These are phyloP conservation scores for Amphichorda felina DNA, from an alignment of 2,329 filamentous ascomycete species.

Conservation along the genomic window DNA sequence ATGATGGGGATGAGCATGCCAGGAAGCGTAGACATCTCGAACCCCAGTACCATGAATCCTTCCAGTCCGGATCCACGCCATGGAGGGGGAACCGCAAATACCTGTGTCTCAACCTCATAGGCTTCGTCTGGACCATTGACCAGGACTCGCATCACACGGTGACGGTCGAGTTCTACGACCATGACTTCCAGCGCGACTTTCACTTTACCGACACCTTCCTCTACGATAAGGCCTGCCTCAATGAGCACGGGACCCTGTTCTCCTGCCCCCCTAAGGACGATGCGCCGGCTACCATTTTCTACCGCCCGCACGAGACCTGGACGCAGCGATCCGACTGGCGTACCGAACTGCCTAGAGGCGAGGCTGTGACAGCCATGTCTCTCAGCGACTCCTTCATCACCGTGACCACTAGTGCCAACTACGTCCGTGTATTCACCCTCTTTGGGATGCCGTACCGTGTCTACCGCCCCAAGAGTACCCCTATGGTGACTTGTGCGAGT, in stretches of 20 bases:
- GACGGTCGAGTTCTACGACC: constrained; percentile 95
- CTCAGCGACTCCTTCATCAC: constrained; percentile 86
- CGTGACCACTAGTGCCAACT: constrained; percentile 75
- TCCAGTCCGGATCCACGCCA: constrained; percentile 89
- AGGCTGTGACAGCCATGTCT: constrained; percentile 77
- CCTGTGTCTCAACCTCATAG: constrained; percentile 83
- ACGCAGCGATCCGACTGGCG: constrained; percentile 84
- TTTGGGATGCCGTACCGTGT: constrained; percentile 84
- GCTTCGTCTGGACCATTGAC: constrained; percentile 94
- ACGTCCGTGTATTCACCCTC: constrained; percentile 84
- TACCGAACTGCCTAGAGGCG: constrained; percentile 75
- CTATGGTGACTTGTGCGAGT: constrained; percentile 84
- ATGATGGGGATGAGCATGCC: constrained; percentile 28
- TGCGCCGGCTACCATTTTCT: constrained; percentile 73
- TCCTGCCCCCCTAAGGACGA: constrained; percentile 62
- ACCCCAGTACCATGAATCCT: constrained; percentile 67
- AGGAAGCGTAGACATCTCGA: constrained; percentile 40
- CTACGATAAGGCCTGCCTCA: constrained; percentile 91
- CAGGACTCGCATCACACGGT: constrained; percentile 90
- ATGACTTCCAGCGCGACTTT: constrained; percentile 83
- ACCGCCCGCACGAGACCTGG: constrained; percentile 95
- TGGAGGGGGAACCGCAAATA: constrained; percentile 94
- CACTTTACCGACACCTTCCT: constrained; percentile 95
- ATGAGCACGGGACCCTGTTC: constrained; percentile 76
- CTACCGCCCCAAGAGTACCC: constrained; percentile 82